Evolutionary conservation across 768 basidiomycete species (phyloP).

Genomic region (Lactarius evosmus): DNA sequence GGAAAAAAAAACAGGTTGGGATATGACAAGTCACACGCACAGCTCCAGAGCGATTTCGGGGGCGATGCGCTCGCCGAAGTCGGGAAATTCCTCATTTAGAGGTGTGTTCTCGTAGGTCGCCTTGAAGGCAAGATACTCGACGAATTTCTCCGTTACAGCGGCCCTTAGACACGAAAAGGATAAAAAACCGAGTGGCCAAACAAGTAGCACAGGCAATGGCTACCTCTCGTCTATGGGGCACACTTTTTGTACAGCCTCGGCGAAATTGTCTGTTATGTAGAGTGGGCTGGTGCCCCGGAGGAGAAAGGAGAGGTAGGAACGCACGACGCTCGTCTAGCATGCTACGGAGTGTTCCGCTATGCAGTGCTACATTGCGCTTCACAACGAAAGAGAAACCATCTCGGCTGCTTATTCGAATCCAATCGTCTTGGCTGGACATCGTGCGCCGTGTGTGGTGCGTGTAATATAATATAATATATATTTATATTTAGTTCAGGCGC

Average conservation of each 20-base stretch:
- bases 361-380: constrained; percentile 66
- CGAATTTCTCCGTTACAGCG: constrained; percentile 79
- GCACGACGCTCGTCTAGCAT: constrained; percentile 65
- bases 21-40: constrained; percentile 47
- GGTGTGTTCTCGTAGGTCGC: constrained; percentile 67
- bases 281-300: constrained; percentile 11
- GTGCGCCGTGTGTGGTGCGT: no score
- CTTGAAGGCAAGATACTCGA: constrained; percentile 89
- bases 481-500: not conserved
- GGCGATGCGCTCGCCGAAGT: constrained; percentile 78
- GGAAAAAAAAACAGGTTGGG: constrained; percentile 12
- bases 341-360: constrained; percentile 77
- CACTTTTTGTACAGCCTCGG: constrained; percentile 68
- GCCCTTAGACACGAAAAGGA: constrained; percentile 34
- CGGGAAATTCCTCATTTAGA: constrained; percentile 77
- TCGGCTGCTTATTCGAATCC: constrained; percentile 71
- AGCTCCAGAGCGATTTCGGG: constrained; percentile 87
- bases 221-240: constrained; percentile 73
- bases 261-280: constrained; percentile 55
- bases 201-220: not conserved
- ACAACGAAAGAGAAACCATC: constrained; percentile 85
- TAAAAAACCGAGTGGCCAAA: not conserved
- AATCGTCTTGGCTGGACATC: constrained; percentile 42
- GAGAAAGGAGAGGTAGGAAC: constrained; percentile 40
- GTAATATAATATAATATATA: not conserved